A percentile compares a stretch with the other conserved stretches of the same genome.
Evolutionary conservation across 169 alveolate species (phyloP).

Genomic region (Plasmodium knowlesi): DNA sequence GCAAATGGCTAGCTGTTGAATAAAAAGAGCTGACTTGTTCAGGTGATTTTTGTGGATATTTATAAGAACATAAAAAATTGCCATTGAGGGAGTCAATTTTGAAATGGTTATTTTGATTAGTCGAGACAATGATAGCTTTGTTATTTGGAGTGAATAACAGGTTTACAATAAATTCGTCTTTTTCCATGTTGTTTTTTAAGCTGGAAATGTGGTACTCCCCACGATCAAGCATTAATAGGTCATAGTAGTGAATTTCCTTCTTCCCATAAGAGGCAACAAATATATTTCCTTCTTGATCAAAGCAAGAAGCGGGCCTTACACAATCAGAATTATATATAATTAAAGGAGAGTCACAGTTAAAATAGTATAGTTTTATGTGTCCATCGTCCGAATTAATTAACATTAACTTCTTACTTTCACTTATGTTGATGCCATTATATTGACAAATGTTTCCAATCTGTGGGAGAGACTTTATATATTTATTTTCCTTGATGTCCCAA

Average conservation of each 20-base stretch:
- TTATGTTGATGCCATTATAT: constrained; percentile 47
- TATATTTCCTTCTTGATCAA: constrained; percentile 69
- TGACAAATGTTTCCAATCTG: constrained; percentile 66
- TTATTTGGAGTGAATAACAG: constrained; percentile 70
- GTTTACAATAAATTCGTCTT: constrained; percentile 37
- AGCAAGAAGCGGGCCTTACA: constrained; percentile 51
- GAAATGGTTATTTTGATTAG: constrained; percentile 43
- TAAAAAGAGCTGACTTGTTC: background rate
- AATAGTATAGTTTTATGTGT: constrained; percentile 53
- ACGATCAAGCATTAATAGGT: constrained; percentile 53
- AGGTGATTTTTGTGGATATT: constrained; percentile 16
- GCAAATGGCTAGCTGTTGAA: background rate
- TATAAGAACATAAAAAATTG: constrained; percentile 38
- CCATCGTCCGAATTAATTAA: constrained; percentile 69
- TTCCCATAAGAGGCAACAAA: constrained; percentile 61
- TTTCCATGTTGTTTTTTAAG: constrained; percentile 24
- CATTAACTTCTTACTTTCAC: constrained; percentile 54
- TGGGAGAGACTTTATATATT: constrained; percentile 55
- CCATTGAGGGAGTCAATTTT: constrained; percentile 70
- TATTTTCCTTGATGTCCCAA: constrained; percentile 69
- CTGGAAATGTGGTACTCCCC: constrained; percentile 42
- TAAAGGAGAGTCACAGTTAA: constrained; percentile 69
- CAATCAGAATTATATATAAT: constrained; percentile 47
- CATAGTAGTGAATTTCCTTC: constrained; percentile 60
- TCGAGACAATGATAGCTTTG: constrained; percentile 43